These are phyloP conservation scores for Pichia heedii DNA, from an alignment of 805 yeast species.

Conservation along the genomic window DNA sequence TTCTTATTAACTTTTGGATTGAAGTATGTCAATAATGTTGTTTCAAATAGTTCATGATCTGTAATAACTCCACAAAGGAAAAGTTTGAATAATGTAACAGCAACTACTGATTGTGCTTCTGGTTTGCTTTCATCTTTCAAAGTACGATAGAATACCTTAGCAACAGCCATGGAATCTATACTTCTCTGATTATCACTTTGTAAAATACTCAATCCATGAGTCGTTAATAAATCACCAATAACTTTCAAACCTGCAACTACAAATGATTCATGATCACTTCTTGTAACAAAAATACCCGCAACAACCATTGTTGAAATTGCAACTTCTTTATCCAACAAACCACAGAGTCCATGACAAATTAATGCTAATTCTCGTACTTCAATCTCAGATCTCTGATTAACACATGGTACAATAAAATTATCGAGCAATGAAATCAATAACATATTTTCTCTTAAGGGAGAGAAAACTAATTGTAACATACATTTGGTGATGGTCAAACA, in stretches of 20 bases:
- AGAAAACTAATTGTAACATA: conserved; percentile 58
- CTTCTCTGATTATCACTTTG: conserved; percentile 43
- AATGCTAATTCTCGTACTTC: conserved; percentile 58
- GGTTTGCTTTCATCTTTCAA: conserved; percentile 50
- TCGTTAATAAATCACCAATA: conserved; percentile 68
- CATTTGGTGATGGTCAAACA: conserved; percentile 63
- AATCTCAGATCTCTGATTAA: conserved; percentile 43
- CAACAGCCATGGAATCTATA: conserved; percentile 58
- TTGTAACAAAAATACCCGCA: conserved; percentile 59
- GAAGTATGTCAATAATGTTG: conserved; percentile 65
- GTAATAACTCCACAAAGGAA: conserved; percentile 66
- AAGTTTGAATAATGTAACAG: conserved; percentile 79
- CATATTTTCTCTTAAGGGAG: conserved; percentile 54
- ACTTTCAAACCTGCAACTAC: conserved; percentile 57
- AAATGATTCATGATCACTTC: conserved; percentile 49
- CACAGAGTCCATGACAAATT: conserved; percentile 69
- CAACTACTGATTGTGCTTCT: conserved; percentile 67
- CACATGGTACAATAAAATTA: conserved; percentile 72
- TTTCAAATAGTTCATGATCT: conserved; percentile 64
- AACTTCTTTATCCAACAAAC: conserved; percentile 56
- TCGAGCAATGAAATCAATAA: conserved; percentile 63
- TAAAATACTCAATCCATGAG: conserved; percentile 63
- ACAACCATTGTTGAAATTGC: conserved; percentile 56
- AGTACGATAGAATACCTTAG: conserved; percentile 60
- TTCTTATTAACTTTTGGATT: conserved; percentile 57